Conservation (phyloP, 2,329 filamentous ascomycete genomes). For the Coniella vitis region DNA sequence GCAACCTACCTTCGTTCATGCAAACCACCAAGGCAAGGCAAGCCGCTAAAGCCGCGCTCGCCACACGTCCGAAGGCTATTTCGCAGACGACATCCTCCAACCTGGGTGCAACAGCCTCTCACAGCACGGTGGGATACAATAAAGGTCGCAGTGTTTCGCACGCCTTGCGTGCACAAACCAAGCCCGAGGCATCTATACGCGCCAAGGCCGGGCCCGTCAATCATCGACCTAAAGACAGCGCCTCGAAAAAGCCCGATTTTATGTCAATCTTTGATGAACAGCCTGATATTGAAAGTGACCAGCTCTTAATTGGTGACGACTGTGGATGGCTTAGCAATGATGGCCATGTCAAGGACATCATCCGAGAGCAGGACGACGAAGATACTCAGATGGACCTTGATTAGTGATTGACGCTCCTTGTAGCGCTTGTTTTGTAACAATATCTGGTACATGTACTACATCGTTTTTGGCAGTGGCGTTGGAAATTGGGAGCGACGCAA, state of each 20-base stretch:
- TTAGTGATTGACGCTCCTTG: neutral
- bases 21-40: constrained; percentile 18
- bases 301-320: constrained; percentile 33
- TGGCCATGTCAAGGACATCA: neutral
- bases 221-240: constrained; percentile 24
- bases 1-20: constrained; percentile 14
- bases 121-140: constrained; percentile 78
- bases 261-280: constrained; percentile 48
- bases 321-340: constrained; percentile 37
- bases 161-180: constrained; percentile 29
- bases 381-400: constrained; percentile 6
- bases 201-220: too few relatives aligned
- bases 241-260: constrained; percentile 37
- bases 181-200: constrained; percentile 14
- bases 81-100: constrained; percentile 45
- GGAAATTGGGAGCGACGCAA: neutral
- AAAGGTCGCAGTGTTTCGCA: constrained; percentile 59
- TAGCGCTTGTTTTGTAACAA: too few relatives aligned
- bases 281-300: constrained; percentile 36
- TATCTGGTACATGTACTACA: too few relatives aligned
- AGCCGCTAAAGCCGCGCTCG: constrained; percentile 32
- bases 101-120: constrained; percentile 58
- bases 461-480: neutral
- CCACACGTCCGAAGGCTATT: constrained; percentile 28
- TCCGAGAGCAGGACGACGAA: neutral